Conservation (phyloP, 2,329 filamentous ascomycete genomes). For the Botrytis elliptica region DNA sequence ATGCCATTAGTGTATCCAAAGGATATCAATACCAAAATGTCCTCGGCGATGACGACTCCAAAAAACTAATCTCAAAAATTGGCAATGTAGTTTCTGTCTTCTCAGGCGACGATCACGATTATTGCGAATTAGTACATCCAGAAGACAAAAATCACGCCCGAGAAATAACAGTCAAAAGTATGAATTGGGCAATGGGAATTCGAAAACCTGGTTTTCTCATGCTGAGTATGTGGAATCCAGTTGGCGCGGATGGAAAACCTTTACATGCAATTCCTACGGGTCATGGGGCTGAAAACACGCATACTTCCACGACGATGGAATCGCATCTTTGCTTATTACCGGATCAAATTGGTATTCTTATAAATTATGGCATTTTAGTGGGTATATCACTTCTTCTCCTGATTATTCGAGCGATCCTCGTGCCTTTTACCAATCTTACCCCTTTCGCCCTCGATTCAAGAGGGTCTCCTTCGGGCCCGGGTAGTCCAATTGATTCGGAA, state of each 20-base stretch:
- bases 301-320: conserved; percentile 64
- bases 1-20: conserved; percentile 71
- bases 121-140: conserved; percentile 84
- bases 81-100: conserved; percentile 85
- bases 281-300: conserved; percentile 38
- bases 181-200: conserved; percentile 96
- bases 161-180: conserved; percentile 94
- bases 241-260: conserved; percentile 59
- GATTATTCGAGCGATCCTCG: conserved; percentile 54
- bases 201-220: conserved; percentile 82
- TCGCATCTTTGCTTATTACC: conserved; percentile 89
- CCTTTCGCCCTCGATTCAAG: conserved; percentile 28
- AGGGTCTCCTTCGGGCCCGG: conserved; percentile 16
- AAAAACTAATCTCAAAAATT: conserved; percentile 71
- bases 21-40: conserved; percentile 99
- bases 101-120: conserved; percentile 96
- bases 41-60: conserved; percentile 72
- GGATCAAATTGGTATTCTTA: conserved; percentile 80
- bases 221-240: conserved; percentile 87
- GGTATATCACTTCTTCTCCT: conserved; percentile 52
- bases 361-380: conserved; percentile 69
- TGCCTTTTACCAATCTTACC: conserved; percentile 52
- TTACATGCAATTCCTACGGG: conserved; percentile 38
- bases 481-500: background rate
- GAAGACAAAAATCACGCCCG: conserved; percentile 54